Base-by-base conservation (phyloP, 345 rosid species). In the Alliaria petiolata region DNA sequence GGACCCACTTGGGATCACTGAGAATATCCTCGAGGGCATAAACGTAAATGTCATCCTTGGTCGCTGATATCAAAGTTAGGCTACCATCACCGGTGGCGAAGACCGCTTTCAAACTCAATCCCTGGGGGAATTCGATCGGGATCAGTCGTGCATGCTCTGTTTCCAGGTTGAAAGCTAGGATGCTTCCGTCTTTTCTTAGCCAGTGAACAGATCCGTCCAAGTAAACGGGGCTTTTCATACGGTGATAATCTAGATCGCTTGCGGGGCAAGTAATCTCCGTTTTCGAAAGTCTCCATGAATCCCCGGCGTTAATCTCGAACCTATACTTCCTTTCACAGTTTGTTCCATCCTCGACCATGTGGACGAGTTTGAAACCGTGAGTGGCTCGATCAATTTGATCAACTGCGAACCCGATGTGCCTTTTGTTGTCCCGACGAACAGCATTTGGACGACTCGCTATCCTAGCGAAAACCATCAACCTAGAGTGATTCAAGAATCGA, bases 181-280 rank as follows among this genome's bases (percentile, higher is more conserved):
- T 43, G 54, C 54, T 25, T 31, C 70, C 64, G 57, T 72, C 63
- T 0, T 31, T 12, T 53, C 76, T 35, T 11, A 54, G 11, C 70
- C 76, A 63, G 47, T 72, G 70, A 54, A 72, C 54, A 62, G 34
- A 11, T 45, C 57, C 55, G 6, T 63, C 13, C 0, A 63, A 0
- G 47, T 54, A 72, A 72, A 72, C 57, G 7, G 70, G 70, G 3
- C 8, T 43, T 43, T 17, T 28, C 75, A 49, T 36, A n/a, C 8
- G 36, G n/a, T n/a, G n/a, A n/a, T 1, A 1, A 42, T 15, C 14
- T 10, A 68, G 15, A 5, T 7, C 0, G 10, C 72, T 55, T 42
- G 63, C 0, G 5, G 1, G 0, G 43, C 44, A 68, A 68, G 63
- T 31, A 13, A 68, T 3, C n/a, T 0, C 43, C 6, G 54, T 54